Evolutionary conservation across 2,329 filamentous ascomycete genomes (phyloP), one percentile per base, ranked within the genome.

Genomic region (Neospermospora avenae): DNA sequence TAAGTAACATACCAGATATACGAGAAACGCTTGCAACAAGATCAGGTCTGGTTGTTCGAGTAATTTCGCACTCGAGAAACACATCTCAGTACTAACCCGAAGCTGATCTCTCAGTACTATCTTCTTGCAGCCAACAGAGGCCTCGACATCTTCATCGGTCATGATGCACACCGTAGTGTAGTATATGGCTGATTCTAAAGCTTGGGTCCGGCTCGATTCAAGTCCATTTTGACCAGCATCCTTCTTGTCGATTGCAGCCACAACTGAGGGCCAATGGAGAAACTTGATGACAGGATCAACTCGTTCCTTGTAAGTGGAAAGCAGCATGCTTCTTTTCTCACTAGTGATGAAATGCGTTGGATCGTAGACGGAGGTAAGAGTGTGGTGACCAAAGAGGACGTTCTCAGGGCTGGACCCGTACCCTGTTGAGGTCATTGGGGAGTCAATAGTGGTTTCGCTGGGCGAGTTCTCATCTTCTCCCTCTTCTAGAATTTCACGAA

Each of bases 401-500:
- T 6, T 24, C 20, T 41, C 28, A 28, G 45, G 11, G n/a, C 35
- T 46, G 4, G 35, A 53, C n/a, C 5, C 20, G 25, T 34, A 31
- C 4, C 42, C 45, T 13, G 34, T 37, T 2, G 28, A 16, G 35
- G 48, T 16, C 48, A 44, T 24, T 1, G 24, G 14, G 1, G 53
- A 55, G 4, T 34, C 28, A 13, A 24, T n/a, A 2, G 39, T 18
- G 31, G 22, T 13, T 4, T 45, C 46, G 25, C 46, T 58, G 14
- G 28, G 49, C 18, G 24, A 48, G 20, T 58, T 41, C 35, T 55
- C 49, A 4, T 54, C 41, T 2, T 61, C 59, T 18, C 25, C 20
- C n/a, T 58, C 52, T 24, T 58, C 59, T 14, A 61, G 24, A 11
- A 51, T 61, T 31, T 61, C 59, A 35, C 59, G 59, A 51, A 61